Evolutionary conservation across 208 protist genomes (phyloP).

Genomic region (Leishmania arabica): DNA sequence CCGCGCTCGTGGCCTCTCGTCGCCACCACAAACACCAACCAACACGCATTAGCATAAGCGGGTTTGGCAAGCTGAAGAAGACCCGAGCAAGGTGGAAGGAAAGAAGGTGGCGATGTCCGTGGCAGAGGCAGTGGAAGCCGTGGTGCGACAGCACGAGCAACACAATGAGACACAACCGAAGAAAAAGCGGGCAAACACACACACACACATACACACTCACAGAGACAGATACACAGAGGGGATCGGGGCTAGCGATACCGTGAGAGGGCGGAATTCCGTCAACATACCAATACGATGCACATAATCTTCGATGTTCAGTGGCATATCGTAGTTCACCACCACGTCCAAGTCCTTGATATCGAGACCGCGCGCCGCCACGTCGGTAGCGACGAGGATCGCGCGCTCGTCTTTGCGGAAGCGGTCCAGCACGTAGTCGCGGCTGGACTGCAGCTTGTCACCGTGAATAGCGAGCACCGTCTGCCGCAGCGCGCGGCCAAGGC

Average conservation of each 20-base stretch:
- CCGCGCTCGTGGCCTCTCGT: not conserved
- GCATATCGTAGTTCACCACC: slow-evolving; percentile 99
- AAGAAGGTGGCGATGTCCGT: not conserved
- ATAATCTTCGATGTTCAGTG: slow-evolving; percentile 98
- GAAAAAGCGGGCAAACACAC: not conserved
- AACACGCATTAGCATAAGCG: not conserved
- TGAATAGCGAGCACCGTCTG: slow-evolving; percentile 82
- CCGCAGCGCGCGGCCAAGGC: slow-evolving; percentile 65
- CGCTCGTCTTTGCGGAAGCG: slow-evolving; percentile 73
- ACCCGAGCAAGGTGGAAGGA: not conserved
- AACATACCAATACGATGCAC: slow-evolving; percentile 98
- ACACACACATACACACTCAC: not conserved
- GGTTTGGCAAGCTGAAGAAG: not conserved
- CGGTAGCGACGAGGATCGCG: slow-evolving; percentile 90
- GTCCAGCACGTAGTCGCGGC: slow-evolving; percentile 90
- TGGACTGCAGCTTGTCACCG: slow-evolving; percentile 92
- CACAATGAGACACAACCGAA: not conserved
- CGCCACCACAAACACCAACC: not conserved
- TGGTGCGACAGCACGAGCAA: not conserved
- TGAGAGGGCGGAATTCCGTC: slow-evolving; percentile 34
- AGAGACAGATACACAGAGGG: slow-evolving; percentile 2
- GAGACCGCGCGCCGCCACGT: slow-evolving; percentile 94
- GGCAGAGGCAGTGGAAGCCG: not conserved
- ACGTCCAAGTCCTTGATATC: slow-evolving; percentile 98
- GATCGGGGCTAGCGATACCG: slow-evolving; percentile 11